These are phyloP conservation scores for Graphiopsis chlorocephala DNA, from an alignment of 2,329 filamentous ascomycete genomes.

Conservation along the genomic window DNA sequence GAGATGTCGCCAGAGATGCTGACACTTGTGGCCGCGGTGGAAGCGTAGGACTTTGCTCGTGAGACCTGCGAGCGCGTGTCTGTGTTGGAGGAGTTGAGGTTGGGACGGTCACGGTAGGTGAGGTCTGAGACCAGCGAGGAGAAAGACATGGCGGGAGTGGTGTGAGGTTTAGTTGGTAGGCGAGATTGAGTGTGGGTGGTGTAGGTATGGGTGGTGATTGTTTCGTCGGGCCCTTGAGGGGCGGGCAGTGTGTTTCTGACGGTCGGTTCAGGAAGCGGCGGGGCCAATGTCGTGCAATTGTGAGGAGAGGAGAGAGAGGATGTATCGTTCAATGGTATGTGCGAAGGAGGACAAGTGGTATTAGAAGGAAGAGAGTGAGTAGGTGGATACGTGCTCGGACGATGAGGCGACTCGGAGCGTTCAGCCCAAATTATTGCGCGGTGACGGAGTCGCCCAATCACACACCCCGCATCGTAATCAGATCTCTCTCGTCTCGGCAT, in stretches of 20 bases:
- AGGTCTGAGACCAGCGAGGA: constrained; percentile 53
- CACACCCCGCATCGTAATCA: constrained; percentile 1
- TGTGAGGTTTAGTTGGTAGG: neutral
- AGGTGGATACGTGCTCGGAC: neutral
- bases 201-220: neutral
- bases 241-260: neutral
- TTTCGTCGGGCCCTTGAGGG: neutral
- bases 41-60: constrained; percentile 49
- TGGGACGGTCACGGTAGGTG: constrained; percentile 47
- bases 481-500: neutral
- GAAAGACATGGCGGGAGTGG: constrained; percentile 45
- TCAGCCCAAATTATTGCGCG: constrained; percentile 13
- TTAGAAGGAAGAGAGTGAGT: neutral
- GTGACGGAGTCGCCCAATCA: constrained; percentile 8
- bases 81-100: constrained; percentile 43
- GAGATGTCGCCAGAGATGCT: constrained; percentile 52
- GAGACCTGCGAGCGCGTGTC: constrained; percentile 48
- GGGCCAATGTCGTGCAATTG: neutral
- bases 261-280: neutral
- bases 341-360: neutral
- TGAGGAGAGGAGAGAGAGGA: no score
- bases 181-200: neutral
- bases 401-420: constrained; percentile 2
- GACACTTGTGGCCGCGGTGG: constrained; percentile 52
- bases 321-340: neutral